Evolutionary conservation across 208 protist species (phyloP).

Genomic region (Leishmania amazonensis): DNA sequence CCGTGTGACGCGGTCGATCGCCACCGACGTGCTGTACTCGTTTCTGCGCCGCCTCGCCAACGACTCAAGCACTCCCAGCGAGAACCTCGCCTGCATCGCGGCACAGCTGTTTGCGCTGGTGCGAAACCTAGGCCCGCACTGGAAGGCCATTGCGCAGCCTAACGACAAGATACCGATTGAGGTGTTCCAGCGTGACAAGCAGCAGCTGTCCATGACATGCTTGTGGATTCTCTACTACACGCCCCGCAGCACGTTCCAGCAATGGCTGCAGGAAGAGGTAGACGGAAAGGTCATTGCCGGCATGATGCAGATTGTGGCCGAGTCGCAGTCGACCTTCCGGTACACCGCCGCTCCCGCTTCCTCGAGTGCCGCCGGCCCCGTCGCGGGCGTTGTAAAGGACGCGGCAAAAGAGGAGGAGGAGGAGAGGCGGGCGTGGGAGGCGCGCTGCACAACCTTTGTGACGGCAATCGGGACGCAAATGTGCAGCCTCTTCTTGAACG

Average conservation of each 20-base stretch:
- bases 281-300: slow-evolving; percentile 64
- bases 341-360: slow-evolving; percentile 38
- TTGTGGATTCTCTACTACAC: slow-evolving; percentile 88
- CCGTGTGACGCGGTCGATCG: slow-evolving; percentile 38
- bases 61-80: slow-evolving; percentile 56
- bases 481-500: slow-evolving; percentile 61
- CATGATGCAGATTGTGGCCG: slow-evolving; percentile 67
- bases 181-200: slow-evolving; percentile 55
- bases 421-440: slow-evolving; percentile 67
- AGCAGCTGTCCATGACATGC: slow-evolving; percentile 58
- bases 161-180: slow-evolving; percentile 50
- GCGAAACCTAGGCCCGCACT: slow-evolving; percentile 49
- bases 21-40: slow-evolving; percentile 61
- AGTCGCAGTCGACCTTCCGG: slow-evolving; percentile 74
- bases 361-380: no score
- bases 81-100: slow-evolving; percentile 61
- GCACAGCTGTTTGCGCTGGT: slow-evolving; percentile 75
- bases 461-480: slow-evolving; percentile 71
- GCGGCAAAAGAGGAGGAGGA: slow-evolving; percentile 9
- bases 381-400: not conserved
- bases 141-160: slow-evolving; percentile 61
- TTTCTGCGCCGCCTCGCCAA: slow-evolving; percentile 72
- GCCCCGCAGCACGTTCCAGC: slow-evolving; percentile 34
- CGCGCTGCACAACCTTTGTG: slow-evolving; percentile 72
- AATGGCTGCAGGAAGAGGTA: slow-evolving; percentile 57